Base-by-base conservation (phyloP, 257 asterid genomes). In the Solanum peruvianum region DNA sequence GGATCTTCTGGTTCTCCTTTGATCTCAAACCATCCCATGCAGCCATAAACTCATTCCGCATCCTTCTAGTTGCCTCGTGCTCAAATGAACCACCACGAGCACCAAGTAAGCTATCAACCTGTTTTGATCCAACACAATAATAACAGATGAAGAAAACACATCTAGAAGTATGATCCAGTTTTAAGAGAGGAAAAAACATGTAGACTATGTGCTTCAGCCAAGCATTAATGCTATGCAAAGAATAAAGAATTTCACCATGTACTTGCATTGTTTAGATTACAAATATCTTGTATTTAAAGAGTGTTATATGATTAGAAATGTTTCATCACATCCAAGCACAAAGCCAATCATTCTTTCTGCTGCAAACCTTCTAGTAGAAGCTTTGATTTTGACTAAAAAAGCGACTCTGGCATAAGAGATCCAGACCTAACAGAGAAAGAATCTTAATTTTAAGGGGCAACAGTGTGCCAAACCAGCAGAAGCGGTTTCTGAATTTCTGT, bases 11-110 rank as follows among this genome's bases (percentile, higher is more conserved):
- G 92, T 96, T 95, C 85, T 95, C 99, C 91, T 95, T 94, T 85
- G 99, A 92, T 92, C 99, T 93, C 92, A 97, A 92, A 81, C 99
- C 99, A 92, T 97, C 99, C 99, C 99, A 97, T 69, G 99, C 99
- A 39, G 99, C 96, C 99, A 97, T 97, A 86, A 97, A 97, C 91
- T 97, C 99, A 86, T 97, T 97, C 35, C 99, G 91, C 99, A 97
- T 96, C 91, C 99, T 93, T 93, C 99, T 94, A 56, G 99, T 97
- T 23, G 99, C 99, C 93, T 97, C 99, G n/a, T 97, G 99, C 94
- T 96, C 99, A 69, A 88, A 92, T 72, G 98, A 89, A 90, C 99
- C 99, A 14, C 99, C 99, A 85, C 99, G 99, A 87, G 99, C 98
- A 91, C 99, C 99, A 67, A 97, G 98, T 93, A 97, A 93, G 91